Evolutionary conservation across 306 rosid species (phyloP).

Genomic region (Trichosanthes cucumerina): DNA sequence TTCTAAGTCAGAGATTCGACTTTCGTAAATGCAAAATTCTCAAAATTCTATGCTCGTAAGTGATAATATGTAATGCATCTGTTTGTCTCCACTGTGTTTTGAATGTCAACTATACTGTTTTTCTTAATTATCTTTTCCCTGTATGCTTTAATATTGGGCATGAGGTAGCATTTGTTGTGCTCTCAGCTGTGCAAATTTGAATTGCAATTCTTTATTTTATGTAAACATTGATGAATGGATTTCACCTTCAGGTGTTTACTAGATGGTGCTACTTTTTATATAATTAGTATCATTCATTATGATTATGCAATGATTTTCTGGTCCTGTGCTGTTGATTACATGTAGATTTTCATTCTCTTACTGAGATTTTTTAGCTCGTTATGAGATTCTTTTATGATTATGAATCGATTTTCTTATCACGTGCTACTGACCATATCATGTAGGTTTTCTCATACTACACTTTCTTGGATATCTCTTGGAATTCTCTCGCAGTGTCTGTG

Average conservation of each 20-base stretch:
- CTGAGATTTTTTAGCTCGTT: neutral
- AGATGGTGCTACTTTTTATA: neutral
- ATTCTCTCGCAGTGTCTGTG: conserved; percentile 58
- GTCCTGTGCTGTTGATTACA: conserved; percentile 3
- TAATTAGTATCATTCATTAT: neutral
- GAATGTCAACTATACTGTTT: neutral
- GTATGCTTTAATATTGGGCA: neutral
- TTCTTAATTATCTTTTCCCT: neutral
- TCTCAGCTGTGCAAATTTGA: neutral
- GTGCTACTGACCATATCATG: conserved; percentile 23
- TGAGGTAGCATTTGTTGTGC: neutral
- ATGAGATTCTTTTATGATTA: neutral
- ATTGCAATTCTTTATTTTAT: neutral
- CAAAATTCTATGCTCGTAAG: neutral
- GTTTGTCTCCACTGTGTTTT: neutral
- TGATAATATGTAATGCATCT: neutral
- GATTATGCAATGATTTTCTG: neutral
- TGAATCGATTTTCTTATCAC: conserved; percentile 10
- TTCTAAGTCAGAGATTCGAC: neutral
- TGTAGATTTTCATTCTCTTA: neutral
- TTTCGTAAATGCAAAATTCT: neutral
- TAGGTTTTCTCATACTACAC: conserved; percentile 82
- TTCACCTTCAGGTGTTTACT: neutral
- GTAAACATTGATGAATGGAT: neutral
- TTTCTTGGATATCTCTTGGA: conserved; percentile 69